phyloP scores from a whole-genome alignment of 2,329 filamentous ascomycete genomes.

The Alternaria angustiovoidea region DNA sequence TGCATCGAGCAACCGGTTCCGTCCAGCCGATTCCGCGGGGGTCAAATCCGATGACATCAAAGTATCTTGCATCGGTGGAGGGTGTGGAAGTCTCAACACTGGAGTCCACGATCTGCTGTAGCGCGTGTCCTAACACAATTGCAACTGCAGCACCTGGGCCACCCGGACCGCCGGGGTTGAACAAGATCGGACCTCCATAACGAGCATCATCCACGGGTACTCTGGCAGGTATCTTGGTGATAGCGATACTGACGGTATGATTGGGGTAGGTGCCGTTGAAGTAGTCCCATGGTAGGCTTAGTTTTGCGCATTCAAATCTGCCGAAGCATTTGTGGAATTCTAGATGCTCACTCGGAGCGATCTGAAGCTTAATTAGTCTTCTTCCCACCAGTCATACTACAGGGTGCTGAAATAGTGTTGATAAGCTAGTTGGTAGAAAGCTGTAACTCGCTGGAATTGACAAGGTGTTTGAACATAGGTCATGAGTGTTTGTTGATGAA shows the following conservation, averaged over 20 bases:
- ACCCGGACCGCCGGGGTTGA: conserved; percentile 57
- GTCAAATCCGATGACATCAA: conserved; percentile 57
- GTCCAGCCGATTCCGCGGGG: conserved; percentile 53
- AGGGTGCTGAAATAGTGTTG: neutral
- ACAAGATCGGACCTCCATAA: conserved; percentile 53
- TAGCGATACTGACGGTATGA: conserved; percentile 41
- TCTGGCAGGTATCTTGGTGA: conserved; percentile 44
- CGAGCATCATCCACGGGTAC: conserved; percentile 46
- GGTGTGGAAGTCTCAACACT: conserved; percentile 12
- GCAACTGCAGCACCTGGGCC: conserved; percentile 51
- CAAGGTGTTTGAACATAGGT: neutral
- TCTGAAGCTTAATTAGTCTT: conserved; percentile 32
- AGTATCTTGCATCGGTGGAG: conserved; percentile 45
- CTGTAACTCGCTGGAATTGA: neutral
- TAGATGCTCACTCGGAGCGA: conserved; percentile 33
- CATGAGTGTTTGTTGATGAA: neutral
- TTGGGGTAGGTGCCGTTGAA: conserved; percentile 47
- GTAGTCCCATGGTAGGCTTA: conserved; percentile 48
- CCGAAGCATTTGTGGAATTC: conserved; percentile 44
- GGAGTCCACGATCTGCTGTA: conserved; percentile 45
- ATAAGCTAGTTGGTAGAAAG: neutral
- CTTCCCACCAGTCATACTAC: neutral
- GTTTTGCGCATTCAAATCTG: conserved; percentile 46
- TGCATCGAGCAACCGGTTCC: conserved; percentile 47
- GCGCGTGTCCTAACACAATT: conserved; percentile 25